Evolutionary conservation across 1,284 basidiomycete genomes (phyloP), one percentile per base, ranked within the genome.

Genomic region (Rhodotorula glutinis): DNA sequence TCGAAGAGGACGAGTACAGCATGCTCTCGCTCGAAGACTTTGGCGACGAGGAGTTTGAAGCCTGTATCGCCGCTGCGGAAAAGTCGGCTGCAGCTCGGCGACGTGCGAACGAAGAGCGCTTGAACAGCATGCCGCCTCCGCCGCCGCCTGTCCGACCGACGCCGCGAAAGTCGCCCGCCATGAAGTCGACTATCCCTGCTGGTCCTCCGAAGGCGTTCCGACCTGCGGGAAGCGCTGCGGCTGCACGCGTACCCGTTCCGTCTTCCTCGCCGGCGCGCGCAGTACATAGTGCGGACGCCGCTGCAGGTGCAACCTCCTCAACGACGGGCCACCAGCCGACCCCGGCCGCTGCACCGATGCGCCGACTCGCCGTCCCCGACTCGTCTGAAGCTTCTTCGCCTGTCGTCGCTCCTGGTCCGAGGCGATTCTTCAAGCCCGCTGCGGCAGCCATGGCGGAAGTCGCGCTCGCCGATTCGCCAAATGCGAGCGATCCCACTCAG

Each of bases 51-150:
- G 65, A 51, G 13, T 33, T 67, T 30, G 67, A 72, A 14, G 57
- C 63, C 27, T 60, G 62, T 41, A 23, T 67, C 41, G 27, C 49
- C 49, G 49, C n/a, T 27, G 49, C 49, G 7, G 49, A 23, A 5
- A 27, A 25, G 5, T 23, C 49, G 14, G 49, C 25, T 27, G n/a
- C 23, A 27, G 25, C 4, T n/a, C n/a, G n/a, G 5, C 47, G 47
- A n/a, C 29, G 17, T 23, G 61, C 52, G n/a, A 21, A 21, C 14
- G 58, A 46, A 17, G 60, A 60, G n/a, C 64, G 69, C 56, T 55
- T 49, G 46, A 57, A 65, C 44, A 69, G 69, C 62, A 65, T 65
- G 11, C 70, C 70, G 1, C 70, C 70, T 11, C 63, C 49, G 2
- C 53, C 62, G 40, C 27, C 23, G 3, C 60, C n/a, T 14, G 16